Evolutionary conservation across 345 rosid genomes (phyloP).

Genomic region (Pistacia atlantica): DNA sequence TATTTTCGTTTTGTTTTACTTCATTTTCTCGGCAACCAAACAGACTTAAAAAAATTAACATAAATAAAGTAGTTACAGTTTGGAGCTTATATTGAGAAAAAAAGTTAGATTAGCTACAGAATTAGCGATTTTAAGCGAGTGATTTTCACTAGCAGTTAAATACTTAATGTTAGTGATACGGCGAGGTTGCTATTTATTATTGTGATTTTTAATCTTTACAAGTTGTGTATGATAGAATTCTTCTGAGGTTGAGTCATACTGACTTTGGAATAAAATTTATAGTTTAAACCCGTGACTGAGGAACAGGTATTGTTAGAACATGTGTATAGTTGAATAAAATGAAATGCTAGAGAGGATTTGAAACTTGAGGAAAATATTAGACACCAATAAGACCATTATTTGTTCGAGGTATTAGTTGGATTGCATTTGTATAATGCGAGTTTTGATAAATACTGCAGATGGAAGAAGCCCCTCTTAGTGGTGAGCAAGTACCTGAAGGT

Average conservation of each 20-base stretch:
- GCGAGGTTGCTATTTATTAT: background rate
- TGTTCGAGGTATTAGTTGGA: background rate
- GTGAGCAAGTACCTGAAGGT: conserved; percentile 41
- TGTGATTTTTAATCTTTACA: background rate
- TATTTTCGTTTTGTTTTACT: background rate
- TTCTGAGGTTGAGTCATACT: background rate
- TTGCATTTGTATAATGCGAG: background rate
- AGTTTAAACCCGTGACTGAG: background rate
- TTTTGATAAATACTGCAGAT: conserved; percentile 24
- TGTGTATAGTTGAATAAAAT: background rate
- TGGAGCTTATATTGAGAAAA: background rate
- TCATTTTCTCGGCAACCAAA: background rate
- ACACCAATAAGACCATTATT: background rate
- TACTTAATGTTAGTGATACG: background rate
- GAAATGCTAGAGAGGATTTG: background rate
- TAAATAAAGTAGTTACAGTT: background rate
- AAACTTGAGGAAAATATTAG: background rate
- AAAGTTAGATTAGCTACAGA: background rate
- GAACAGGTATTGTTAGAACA: background rate
- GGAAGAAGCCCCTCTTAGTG: conserved; percentile 37
- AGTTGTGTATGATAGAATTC: background rate
- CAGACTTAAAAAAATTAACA: background rate
- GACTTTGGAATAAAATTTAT: background rate
- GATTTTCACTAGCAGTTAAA: too few relatives aligned
- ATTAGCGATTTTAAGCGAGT: background rate